Evolutionary conservation across 371 early-diverging fungal genomes (phyloP).

Genomic region (Apophysomyces elegans): DNA sequence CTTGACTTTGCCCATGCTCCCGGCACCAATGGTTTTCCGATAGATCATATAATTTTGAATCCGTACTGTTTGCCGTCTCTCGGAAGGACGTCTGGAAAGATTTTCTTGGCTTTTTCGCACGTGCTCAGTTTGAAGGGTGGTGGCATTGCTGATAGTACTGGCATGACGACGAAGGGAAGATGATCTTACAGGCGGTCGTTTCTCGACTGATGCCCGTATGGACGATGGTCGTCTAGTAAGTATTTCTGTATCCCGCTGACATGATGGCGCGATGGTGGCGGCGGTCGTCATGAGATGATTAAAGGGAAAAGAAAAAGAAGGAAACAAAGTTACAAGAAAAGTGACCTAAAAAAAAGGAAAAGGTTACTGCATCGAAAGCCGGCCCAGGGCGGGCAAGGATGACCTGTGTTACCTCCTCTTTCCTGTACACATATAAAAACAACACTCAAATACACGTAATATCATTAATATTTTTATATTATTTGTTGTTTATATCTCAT

Average conservation of each 20-base stretch:
- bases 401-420: constrained; percentile 11
- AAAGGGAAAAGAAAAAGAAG: constrained; percentile 9
- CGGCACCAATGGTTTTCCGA: constrained; percentile 93
- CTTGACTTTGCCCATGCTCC: constrained; percentile 98
- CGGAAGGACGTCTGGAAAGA: constrained; percentile 32
- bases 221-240: constrained; percentile 16
- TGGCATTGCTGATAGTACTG: constrained; percentile 19
- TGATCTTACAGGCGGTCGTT: constrained; percentile 5
- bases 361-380: constrained; percentile 9
- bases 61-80: constrained; percentile 40
- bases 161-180: constrained; percentile 19
- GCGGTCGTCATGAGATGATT: constrained; percentile 19
- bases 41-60: constrained; percentile 52
- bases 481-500: not conserved
- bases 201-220: constrained; percentile 2
- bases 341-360: not conserved
- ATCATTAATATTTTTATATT: not conserved
- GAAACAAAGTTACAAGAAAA: constrained; percentile 7
- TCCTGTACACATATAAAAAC: too few relatives aligned
- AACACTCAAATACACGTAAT: too few relatives aligned
- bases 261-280: constrained; percentile 28
- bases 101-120: constrained; percentile 27
- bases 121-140: constrained; percentile 14
- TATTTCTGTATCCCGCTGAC: constrained; percentile 18
- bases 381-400: constrained; percentile 10